A percentile compares a stretch with the other conserved stretches of the same genome.
phyloP scores from a whole-genome alignment of 139 green algal genomes.

The Coccomyxa sp. region DNA sequence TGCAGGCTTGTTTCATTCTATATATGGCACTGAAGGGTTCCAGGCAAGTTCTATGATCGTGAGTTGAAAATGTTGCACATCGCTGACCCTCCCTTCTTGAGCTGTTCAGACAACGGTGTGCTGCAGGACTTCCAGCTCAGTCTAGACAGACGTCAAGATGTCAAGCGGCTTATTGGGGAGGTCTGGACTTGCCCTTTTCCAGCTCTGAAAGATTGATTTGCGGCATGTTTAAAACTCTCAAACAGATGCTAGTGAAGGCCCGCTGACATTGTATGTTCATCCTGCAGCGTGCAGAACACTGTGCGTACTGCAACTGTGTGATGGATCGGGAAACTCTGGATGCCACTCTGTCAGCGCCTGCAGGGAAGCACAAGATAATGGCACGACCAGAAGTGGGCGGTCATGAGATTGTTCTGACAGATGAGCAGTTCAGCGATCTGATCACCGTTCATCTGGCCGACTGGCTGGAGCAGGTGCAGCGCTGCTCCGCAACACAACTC shows the following conservation, averaged over 20 bases:
- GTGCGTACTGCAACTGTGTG: slow-evolving; percentile 12
- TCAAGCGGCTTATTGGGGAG: slow-evolving; percentile 10
- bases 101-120: not conserved
- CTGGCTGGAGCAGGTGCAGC: slow-evolving; percentile 14
- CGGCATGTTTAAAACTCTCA: not conserved
- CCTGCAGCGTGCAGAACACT: slow-evolving; percentile 8
- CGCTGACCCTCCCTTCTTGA: no score
- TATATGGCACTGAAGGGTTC: slow-evolving; percentile 7
- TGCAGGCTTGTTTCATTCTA: slow-evolving; percentile 1
- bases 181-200: not conserved
- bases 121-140: slow-evolving; percentile 10
- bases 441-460: slow-evolving; percentile 22
- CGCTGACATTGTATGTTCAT: not conserved
- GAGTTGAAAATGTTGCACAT: no score
- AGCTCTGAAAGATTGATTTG: not conserved
- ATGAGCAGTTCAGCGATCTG: slow-evolving; percentile 16
- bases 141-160: slow-evolving; percentile 2
- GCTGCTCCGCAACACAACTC: not conserved
- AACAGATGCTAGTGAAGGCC: not conserved
- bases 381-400: slow-evolving; percentile 11
- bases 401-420: slow-evolving; percentile 9
- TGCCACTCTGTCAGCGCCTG: slow-evolving; percentile 2
- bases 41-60: not conserved
- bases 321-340: slow-evolving; percentile 19
- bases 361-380: slow-evolving; percentile 4